A percentile compares a stretch with the other conserved stretches of the same genome.
phyloP scores from a whole-genome alignment of 805 yeast genomes.

The Candida stauntonica region DNA sequence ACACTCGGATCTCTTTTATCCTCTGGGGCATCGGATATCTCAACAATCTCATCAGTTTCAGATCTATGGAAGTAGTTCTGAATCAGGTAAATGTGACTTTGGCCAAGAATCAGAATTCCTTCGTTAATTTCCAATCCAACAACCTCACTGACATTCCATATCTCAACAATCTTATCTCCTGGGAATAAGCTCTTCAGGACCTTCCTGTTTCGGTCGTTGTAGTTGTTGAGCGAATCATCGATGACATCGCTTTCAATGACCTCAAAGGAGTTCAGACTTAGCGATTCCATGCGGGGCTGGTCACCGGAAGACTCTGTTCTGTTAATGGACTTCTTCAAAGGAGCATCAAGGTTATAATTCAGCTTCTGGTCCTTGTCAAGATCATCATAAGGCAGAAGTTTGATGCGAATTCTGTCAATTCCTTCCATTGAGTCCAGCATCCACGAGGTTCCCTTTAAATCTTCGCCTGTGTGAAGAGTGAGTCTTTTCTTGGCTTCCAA shows the following conservation, averaged over 20 bases:
- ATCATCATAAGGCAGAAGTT: constrained; percentile 53
- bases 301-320: constrained; percentile 6
- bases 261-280: constrained; percentile 37
- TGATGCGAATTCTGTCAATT: constrained; percentile 58
- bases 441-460: constrained; percentile 32
- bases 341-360: constrained; percentile 38
- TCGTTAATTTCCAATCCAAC: constrained; percentile 75
- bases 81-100: constrained; percentile 58
- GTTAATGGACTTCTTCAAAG: constrained; percentile 27
- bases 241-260: constrained; percentile 38
- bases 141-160: constrained; percentile 74
- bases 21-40: constrained; percentile 60
- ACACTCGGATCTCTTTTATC: constrained; percentile 65
- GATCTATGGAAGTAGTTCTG: constrained; percentile 61
- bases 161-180: constrained; percentile 65
- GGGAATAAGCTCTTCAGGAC: constrained; percentile 63
- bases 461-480: constrained; percentile 18
- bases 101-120: constrained; percentile 69
- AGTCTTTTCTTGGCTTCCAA: constrained; percentile 37
- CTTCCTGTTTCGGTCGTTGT: constrained; percentile 70
- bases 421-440: constrained; percentile 68
- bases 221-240: constrained; percentile 29
- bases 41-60: constrained; percentile 51
- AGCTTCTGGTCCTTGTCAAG: constrained; percentile 40
- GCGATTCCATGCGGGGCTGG: constrained; percentile 19